These are phyloP conservation scores for Oryza officinalis DNA, from an alignment of 176 grass and related monocot species.

Conservation along the genomic window DNA sequence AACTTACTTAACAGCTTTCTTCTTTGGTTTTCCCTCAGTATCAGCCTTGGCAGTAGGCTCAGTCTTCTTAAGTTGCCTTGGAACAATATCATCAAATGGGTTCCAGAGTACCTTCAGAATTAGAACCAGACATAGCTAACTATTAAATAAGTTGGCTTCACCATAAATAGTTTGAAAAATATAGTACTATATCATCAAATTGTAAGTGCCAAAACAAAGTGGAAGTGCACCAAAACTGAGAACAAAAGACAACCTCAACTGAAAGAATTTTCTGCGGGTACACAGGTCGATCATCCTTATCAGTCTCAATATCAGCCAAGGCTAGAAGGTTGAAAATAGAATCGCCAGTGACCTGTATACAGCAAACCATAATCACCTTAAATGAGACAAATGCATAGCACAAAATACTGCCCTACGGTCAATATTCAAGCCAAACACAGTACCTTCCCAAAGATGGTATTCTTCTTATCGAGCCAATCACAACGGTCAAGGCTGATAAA, in stretches of 20 bases:
- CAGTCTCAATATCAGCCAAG: slow-evolving; percentile 84
- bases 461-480: slow-evolving; percentile 92
- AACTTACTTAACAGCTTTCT: slow-evolving; percentile 88
- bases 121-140: not conserved
- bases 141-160: slow-evolving; percentile 7
- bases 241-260: slow-evolving; percentile 66
- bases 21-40: slow-evolving; percentile 57
- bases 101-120: slow-evolving; percentile 85
- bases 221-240: not conserved
- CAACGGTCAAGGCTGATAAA: slow-evolving; percentile 85
- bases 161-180: not conserved
- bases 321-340: slow-evolving; percentile 88
- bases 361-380: slow-evolving; percentile 20
- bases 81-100: slow-evolving; percentile 95
- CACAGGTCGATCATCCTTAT: slow-evolving; percentile 90
- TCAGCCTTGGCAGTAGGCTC: slow-evolving; percentile 56
- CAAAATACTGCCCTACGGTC: not conserved
- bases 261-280: slow-evolving; percentile 83
- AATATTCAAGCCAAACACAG: not conserved
- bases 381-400: not conserved
- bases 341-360: slow-evolving; percentile 85
- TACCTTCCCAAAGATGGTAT: slow-evolving; percentile 96
- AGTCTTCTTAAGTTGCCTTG: slow-evolving; percentile 66
- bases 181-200: not conserved
- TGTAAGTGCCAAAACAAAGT: slow-evolving; percentile 18